Evolutionary conservation across 768 basidiomycete species (phyloP), one percentile per base, ranked within the genome.

Genomic region (Porpolomopsis calyptriformis): DNA sequence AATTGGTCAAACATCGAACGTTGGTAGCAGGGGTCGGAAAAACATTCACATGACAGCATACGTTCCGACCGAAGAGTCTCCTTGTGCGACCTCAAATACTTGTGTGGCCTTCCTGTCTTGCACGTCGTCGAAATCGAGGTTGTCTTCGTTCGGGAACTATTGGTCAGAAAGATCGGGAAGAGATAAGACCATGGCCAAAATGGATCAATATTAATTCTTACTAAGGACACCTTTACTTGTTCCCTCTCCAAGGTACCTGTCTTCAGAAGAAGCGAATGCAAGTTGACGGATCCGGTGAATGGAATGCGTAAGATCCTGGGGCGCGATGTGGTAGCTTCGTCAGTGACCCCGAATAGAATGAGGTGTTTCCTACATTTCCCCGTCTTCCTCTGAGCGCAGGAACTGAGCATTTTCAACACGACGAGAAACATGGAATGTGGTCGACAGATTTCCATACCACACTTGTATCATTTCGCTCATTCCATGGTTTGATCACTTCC

Each of bases 321-420:
- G 35, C 3, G 4, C 24, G 2, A 45, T 43, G 40, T 22, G 16
- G 4, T 22, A n/a, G 16, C 23, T 34, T 19, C 12, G n/a, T 31
- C 10, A 18, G n/a, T 12, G 37, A 46, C 18, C 10, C 20, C 18
- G 16, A 23, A 19, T 23, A 40, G 3, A 34, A 23, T 9, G 40
- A 31, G 8, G 35, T 9, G 18, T 9, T 24, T 50, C 71, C 55
- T 61, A 88, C 87, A 96, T 62, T 61, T 90, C 85, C 57, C 93
- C 91, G 62, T 94, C 92, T 26, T 85, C 84, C 52, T 96, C 92
- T 14, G 88, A 91, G 62, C 91, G 85, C 48, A 92, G 60, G 50
- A 65, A 86, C 91, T 96, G 52, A 6, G 19, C 33, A 23, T 46
- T 43, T 26, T 26, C 14, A 25, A 4, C 53, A 46, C 40, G 33